Conservation (phyloP, 2,329 filamentous ascomycete genomes). For the Xylariales sp. region DNA sequence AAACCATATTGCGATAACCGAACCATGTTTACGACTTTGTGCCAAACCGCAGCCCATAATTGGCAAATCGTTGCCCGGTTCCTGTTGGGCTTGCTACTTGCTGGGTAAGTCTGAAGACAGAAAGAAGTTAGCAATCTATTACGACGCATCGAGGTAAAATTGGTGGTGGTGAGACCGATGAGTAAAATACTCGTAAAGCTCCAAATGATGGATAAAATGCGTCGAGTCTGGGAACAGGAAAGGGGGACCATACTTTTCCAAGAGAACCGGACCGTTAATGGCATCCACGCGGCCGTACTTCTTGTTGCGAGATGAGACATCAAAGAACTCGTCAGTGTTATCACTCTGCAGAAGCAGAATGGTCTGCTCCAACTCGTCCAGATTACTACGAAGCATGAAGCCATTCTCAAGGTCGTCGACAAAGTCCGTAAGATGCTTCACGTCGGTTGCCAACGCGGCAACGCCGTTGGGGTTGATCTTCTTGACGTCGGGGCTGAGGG, state of each 20-base stretch:
- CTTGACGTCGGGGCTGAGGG: conserved; percentile 73
- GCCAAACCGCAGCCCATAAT: too few species aligned
- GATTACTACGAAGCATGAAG: conserved; percentile 79
- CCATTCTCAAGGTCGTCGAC: conserved; percentile 80
- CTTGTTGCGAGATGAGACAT: conserved; percentile 82
- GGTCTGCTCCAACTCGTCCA: conserved; percentile 92
- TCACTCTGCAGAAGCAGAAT: conserved; percentile 81
- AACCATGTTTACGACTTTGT: too few species aligned
- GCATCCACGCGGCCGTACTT: conserved; percentile 93
- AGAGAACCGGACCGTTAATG: conserved; percentile 76
- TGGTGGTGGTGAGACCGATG: too few species aligned
- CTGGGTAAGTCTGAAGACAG: too few species aligned
- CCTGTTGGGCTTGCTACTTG: too few species aligned
- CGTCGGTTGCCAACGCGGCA: conserved; percentile 74
- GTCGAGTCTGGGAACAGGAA: background rate
- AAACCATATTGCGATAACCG: too few species aligned
- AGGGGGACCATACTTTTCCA: conserved; percentile 74
- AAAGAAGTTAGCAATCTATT: too few species aligned
- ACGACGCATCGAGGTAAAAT: too few species aligned
- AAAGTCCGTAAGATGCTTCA: conserved; percentile 78
- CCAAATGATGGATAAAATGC: too few species aligned
- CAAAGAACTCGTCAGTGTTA: conserved; percentile 96
- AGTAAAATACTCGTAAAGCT: too few species aligned
- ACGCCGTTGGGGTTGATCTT: conserved; percentile 87
- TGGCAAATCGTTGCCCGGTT: too few species aligned